Percentiles rank a stretch among this genome's conserved stretches.
Evolutionary conservation across 331 rosid genomes (phyloP).

Genomic region (Arachis monticola): DNA sequence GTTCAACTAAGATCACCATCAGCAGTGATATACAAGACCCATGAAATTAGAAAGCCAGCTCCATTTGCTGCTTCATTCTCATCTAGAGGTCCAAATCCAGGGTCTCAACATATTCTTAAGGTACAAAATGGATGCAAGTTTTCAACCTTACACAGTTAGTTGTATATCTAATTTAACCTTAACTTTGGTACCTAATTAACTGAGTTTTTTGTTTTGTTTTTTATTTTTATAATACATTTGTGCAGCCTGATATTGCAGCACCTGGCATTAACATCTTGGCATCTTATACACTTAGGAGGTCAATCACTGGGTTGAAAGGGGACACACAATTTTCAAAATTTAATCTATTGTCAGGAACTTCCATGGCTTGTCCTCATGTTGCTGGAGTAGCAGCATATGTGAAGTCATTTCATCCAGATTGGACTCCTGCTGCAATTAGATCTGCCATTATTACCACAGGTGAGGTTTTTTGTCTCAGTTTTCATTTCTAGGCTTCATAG

Average conservation of each 20-base stretch:
- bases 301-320: conserved; percentile 68
- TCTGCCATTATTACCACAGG: conserved; percentile 86
- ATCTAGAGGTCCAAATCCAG: conserved; percentile 81
- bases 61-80: conserved; percentile 74
- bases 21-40: conserved; percentile 64
- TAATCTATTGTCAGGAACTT: conserved; percentile 76
- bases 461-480: conserved; percentile 7
- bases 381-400: conserved; percentile 86
- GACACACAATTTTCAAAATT: conserved; percentile 83
- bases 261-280: conserved; percentile 85
- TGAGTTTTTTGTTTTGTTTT: not conserved
- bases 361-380: conserved; percentile 91
- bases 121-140: conserved; percentile 37
- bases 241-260: conserved; percentile 90
- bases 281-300: conserved; percentile 63
- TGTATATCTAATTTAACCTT: not conserved
- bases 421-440: conserved; percentile 81
- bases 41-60: conserved; percentile 45
- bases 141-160: not conserved
- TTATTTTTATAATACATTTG: not conserved
- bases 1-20: conserved; percentile 61
- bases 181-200: not conserved
- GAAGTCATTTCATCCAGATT: conserved; percentile 76
- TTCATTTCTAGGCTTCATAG: no score
- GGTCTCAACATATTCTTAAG: conserved; percentile 66